phyloP scores from a whole-genome alignment of 305 asterid genomes.

The Withania somnifera region DNA sequence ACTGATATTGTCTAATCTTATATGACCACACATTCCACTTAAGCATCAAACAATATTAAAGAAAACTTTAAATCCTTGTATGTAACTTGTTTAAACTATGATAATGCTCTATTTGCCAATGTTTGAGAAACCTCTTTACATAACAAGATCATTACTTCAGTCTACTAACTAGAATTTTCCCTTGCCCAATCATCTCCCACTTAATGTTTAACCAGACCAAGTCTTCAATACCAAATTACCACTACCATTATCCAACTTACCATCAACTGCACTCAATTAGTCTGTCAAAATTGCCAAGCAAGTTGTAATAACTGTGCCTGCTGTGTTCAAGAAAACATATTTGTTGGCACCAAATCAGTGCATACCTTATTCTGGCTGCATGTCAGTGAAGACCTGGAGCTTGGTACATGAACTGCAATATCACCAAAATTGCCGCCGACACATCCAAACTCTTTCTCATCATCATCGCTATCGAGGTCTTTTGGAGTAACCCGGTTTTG shows the following conservation, averaged over 20 bases:
- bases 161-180: background rate
- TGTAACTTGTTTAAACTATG: background rate
- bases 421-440: constrained; percentile 53
- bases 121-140: background rate
- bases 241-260: background rate
- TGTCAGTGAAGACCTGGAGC: constrained; percentile 12
- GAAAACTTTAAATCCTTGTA: background rate
- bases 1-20: background rate
- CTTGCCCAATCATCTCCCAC: background rate
- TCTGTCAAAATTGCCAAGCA: constrained; percentile 1
- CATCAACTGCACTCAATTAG: background rate
- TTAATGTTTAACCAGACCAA: background rate
- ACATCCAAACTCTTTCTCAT: constrained; percentile 52
- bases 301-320: background rate
- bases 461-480: constrained; percentile 80
- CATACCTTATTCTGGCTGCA: constrained; percentile 46
- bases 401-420: constrained; percentile 28
- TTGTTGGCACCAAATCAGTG: constrained; percentile 11
- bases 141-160: background rate
- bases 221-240: background rate
- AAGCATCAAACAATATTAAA: background rate
- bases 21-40: background rate
- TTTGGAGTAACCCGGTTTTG: constrained; percentile 70
- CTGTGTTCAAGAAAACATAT: background rate
- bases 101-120: background rate